Evolutionary conservation across 2,329 filamentous ascomycete species (phyloP), one percentile per base, ranked within the genome.

Genomic region (Pleomassaria siparia): DNA sequence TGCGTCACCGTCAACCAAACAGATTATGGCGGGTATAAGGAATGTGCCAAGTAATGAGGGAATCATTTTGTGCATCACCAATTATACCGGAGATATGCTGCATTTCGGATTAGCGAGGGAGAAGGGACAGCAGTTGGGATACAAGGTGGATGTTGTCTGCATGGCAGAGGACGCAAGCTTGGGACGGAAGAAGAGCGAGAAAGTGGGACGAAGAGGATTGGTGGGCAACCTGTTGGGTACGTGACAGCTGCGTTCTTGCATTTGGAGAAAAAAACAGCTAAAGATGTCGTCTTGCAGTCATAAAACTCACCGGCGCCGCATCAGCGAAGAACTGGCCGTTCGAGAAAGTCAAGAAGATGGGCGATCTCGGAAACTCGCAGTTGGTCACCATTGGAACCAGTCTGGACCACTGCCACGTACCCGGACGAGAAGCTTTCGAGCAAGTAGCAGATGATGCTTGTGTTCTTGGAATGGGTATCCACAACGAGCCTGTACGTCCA

Each of bases 391-490:
- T 80, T 43, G 78, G 76, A 1, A 74, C 76, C 11, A 76, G 73
- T 41, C 54, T 80, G 13, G 76, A 80, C 55, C 76, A 79, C 56
- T 80, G 77, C 55, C 76, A 80, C 53, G 77, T 80, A 2, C 77
- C 77, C 2, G 77, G 77, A 10, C 57, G 76, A 47, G 72, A 76
- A 26, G 75, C 76, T 6, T 78, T 81, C 47, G 74, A 80, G 53
- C 69, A 74, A 0, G 71, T 80, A 4, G 65, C 72, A 1, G 63
- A 68, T 11, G 56, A 69, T 50, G 55, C 70, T 5, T 66, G 59
- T 50, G 73, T 74, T 11, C 50, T 76, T 15, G 73, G 73, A 6
- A 77, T 79, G 68, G 77, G 77, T 2, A 78, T 78, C 43, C 77
- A 80, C 53, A 79, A 79, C 43, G 77, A 80, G 59, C 75, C 76